These are phyloP conservation scores for Rhizopus sp. DNA, from an alignment of 371 early-diverging fungal genomes.

Conservation along the genomic window DNA sequence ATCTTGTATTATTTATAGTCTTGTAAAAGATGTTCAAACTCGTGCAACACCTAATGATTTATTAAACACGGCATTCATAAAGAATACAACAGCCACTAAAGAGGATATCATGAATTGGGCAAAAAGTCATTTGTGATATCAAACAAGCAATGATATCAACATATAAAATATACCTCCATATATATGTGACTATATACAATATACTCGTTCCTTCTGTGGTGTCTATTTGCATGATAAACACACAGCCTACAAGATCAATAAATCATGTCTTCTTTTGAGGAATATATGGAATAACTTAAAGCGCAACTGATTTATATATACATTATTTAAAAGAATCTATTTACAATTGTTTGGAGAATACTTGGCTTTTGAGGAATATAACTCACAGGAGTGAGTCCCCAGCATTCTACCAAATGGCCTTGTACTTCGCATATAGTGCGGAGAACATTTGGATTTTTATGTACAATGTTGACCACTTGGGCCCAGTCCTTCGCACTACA, in stretches of 20 bases:
- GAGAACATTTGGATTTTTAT: slow-evolving; percentile 15
- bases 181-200: too few relatives aligned
- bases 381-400: slow-evolving; percentile 18
- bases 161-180: too few relatives aligned
- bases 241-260: too few relatives aligned
- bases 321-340: too few relatives aligned
- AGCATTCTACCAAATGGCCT: slow-evolving; percentile 26
- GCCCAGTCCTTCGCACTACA: slow-evolving; percentile 21
- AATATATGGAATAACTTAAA: too few relatives aligned
- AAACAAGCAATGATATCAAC: too few relatives aligned
- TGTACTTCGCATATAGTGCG: slow-evolving; percentile 16
- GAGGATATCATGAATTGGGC: slow-evolving; percentile 44
- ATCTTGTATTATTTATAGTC: slow-evolving; percentile 30
- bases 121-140: slow-evolving; percentile 9
- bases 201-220: too few relatives aligned
- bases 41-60: slow-evolving; percentile 65
- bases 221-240: too few relatives aligned
- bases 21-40: slow-evolving; percentile 64
- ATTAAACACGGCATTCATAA: slow-evolving; percentile 37
- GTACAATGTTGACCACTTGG: slow-evolving; percentile 9
- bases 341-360: too few relatives aligned
- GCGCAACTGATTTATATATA: too few relatives aligned
- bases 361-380: background rate
- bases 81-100: slow-evolving; percentile 25
- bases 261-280: too few relatives aligned